These are phyloP conservation scores for Coemansia sp. DNA, from an alignment of 192 early-diverging fungal species.

Conservation along the genomic window DNA sequence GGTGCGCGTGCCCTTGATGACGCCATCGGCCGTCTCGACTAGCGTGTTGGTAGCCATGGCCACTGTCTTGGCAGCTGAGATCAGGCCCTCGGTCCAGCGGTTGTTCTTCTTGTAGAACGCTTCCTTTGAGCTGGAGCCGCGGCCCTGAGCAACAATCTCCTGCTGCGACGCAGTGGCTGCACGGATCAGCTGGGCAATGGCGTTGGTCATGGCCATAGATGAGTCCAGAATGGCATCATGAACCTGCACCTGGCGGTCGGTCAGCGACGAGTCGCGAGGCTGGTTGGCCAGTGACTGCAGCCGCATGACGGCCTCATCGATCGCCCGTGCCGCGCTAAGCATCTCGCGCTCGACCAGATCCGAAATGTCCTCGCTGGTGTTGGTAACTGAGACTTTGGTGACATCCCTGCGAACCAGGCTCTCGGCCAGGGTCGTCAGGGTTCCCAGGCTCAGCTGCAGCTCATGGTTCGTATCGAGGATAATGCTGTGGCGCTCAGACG, in stretches of 20 bases:
- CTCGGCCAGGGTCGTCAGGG: slow-evolving; percentile 74
- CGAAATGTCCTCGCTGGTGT: slow-evolving; percentile 73
- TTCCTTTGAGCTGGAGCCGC: slow-evolving; percentile 71
- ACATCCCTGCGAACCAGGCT: slow-evolving; percentile 65
- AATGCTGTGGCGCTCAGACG: slow-evolving; percentile 67
- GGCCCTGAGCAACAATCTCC: slow-evolving; percentile 94
- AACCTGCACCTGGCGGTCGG: slow-evolving; percentile 80
- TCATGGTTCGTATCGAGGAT: slow-evolving; percentile 73
- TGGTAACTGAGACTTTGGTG: slow-evolving; percentile 43
- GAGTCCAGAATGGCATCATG: slow-evolving; percentile 86
- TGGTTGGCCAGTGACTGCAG: slow-evolving; percentile 78
- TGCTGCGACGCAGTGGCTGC: slow-evolving; percentile 94
- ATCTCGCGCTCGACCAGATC: slow-evolving; percentile 93
- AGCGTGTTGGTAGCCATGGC: slow-evolving; percentile 88
- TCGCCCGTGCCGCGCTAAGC: slow-evolving; percentile 85
- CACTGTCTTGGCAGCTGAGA: slow-evolving; percentile 93
- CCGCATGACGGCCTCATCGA: slow-evolving; percentile 83
- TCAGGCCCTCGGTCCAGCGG: slow-evolving; percentile 98
- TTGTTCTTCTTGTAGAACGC: slow-evolving; percentile 99
- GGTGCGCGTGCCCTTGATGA: slow-evolving; percentile 84
- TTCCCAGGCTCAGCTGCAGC: slow-evolving; percentile 71
- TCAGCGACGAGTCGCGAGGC: slow-evolving; percentile 69
- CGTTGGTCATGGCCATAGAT: slow-evolving; percentile 90
- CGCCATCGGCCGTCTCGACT: slow-evolving; percentile 94
- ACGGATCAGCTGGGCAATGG: slow-evolving; percentile 90